Evolutionary conservation across 257 asterid genomes (phyloP), one percentile per base, ranked within the genome.

Genomic region (Apocynum venetum): DNA sequence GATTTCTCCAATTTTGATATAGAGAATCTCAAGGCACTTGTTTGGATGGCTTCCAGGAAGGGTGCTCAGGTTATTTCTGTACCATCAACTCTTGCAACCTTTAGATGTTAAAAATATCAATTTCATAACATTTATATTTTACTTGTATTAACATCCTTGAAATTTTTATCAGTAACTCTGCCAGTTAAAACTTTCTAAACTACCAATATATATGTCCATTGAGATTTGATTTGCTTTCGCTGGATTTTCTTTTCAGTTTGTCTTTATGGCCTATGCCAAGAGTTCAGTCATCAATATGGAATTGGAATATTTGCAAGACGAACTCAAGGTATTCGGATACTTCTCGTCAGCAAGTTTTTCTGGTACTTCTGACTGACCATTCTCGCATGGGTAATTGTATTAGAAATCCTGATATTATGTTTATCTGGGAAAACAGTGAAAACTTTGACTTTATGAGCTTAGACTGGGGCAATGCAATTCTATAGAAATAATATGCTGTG

Each of bases 1-100:
- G 89, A 82, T 71, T 38, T 82, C 51, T 78, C 87, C 63, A 86
- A 88, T 78, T 77, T 76, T 75, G 92, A 87, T 77, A 80, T 84
- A 66, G 91, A 91, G 85, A 87, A 82, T 82, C 79, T 91, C 80
- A 92, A 82, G 86, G 71, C 78, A 40, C 89, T 89, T 79, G 86
- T 87, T 80, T 77, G 89, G 90, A 87, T 87, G 89, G 88, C 87
- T 80, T 87, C 89, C 73, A 85, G 82, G 75, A 78, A 77, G 80
- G 89, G 88, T 71, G 88, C 87, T 85, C 97, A 91, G 95, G 97
- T 92, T 74, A 70, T 77, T 74, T 67, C 79, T 77, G 79, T 65
- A 72, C 41, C 65, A 17, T 59, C 25, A 56, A 19, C 19, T 73
- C 56, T 40, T 60, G 52, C 38, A 13, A 36, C 38, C 73, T 3